Percentiles rank a stretch among this genome's conserved stretches.
phyloP scores from a whole-genome alignment of 495 filamentous ascomycete species.

The Daldinia childiae region DNA sequence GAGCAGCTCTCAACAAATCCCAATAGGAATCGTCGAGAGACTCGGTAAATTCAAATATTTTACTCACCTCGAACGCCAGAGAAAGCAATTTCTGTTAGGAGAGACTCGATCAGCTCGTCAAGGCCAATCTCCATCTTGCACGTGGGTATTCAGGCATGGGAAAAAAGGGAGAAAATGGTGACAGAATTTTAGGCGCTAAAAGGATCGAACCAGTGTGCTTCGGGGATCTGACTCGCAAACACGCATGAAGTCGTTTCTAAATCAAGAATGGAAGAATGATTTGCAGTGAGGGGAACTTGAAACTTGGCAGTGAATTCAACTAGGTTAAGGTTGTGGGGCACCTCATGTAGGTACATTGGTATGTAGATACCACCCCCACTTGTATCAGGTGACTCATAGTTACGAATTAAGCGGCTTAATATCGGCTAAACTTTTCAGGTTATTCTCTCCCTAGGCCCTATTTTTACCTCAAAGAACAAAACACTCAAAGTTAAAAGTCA shows the following conservation, averaged over 20 bases:
- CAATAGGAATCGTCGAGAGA: background rate
- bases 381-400: background rate
- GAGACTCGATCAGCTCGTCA: slow-evolving; percentile 74
- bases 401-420: background rate
- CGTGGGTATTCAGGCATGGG: slow-evolving; percentile 36
- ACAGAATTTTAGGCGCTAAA: slow-evolving; percentile 35
- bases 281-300: slow-evolving; percentile 14
- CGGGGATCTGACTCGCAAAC: slow-evolving; percentile 19
- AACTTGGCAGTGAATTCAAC: background rate
- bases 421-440: too few relatives aligned
- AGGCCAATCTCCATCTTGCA: slow-evolving; percentile 70
- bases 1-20: background rate
- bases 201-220: slow-evolving; percentile 46
- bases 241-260: slow-evolving; percentile 7
- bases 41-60: slow-evolving; percentile 7
- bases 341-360: too few relatives aligned
- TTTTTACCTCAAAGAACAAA: too few relatives aligned
- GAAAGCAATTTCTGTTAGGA: slow-evolving; percentile 76
- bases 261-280: slow-evolving; percentile 16
- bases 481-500: too few relatives aligned
- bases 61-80: slow-evolving; percentile 74
- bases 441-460: too few relatives aligned
- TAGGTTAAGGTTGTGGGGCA: too few relatives aligned
- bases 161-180: slow-evolving; percentile 31
- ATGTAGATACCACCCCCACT: too few relatives aligned